These are phyloP conservation scores for Capsella bursapastoris DNA, from an alignment of 345 rosid species.

Conservation along the genomic window DNA sequence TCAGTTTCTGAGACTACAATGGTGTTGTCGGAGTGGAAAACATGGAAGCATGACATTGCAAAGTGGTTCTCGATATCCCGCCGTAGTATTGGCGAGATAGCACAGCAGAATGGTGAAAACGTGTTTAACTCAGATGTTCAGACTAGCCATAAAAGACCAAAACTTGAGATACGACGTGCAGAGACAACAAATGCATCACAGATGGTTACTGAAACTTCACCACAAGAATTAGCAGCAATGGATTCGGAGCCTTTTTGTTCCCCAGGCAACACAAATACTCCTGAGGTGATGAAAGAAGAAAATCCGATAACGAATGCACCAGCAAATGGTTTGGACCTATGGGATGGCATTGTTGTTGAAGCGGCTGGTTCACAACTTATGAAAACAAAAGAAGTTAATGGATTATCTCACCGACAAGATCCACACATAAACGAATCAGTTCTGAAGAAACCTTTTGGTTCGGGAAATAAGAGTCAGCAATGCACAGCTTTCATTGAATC, in stretches of 20 bases:
- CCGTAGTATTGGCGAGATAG: conserved; percentile 50
- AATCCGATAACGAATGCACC: conserved; percentile 46
- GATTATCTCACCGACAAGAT: conserved; percentile 39
- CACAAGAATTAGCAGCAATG: conserved; percentile 52
- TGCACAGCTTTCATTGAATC: conserved; percentile 93
- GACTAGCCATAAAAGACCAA: conserved; percentile 74
- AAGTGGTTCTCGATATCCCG: conserved; percentile 80
- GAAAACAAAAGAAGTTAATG: conserved; percentile 40
- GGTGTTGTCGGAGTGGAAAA: conserved; percentile 90
- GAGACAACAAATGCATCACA: conserved; percentile 67
- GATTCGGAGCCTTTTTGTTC: conserved; percentile 62
- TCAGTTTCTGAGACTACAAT: conserved; percentile 68
- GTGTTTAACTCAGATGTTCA: conserved; percentile 56
- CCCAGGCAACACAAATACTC: conserved; percentile 49
- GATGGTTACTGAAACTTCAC: conserved; percentile 53
- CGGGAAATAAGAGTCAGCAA: conserved; percentile 75
- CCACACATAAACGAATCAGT: conserved; percentile 40
- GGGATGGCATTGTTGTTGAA: conserved; percentile 81
- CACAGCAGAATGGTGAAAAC: conserved; percentile 51
- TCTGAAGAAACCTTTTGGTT: conserved; percentile 54
- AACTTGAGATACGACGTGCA: conserved; percentile 94
- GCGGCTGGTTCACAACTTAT: conserved; percentile 52
- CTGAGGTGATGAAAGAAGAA: conserved; percentile 48
- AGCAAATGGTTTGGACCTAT: conserved; percentile 57
- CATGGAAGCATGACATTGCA: conserved; percentile 94